Evolutionary conservation across 257 asterid species (phyloP).

Genomic region (Solanum neorickii): DNA sequence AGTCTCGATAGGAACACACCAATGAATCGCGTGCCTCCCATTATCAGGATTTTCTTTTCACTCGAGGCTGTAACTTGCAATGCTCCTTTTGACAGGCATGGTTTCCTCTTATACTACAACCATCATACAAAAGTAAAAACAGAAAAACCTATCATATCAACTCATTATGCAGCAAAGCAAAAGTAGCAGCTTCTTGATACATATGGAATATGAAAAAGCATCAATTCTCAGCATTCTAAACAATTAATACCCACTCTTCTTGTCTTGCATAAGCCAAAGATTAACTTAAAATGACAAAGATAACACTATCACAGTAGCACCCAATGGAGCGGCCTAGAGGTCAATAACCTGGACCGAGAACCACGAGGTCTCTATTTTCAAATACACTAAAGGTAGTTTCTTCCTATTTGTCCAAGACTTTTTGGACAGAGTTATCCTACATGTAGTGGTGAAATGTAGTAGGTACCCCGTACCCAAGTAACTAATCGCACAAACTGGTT

Average conservation of each 20-base stretch:
- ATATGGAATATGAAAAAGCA: not conserved
- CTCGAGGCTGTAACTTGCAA: constrained; percentile 62
- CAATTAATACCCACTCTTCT: not conserved
- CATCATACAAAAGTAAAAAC: not conserved
- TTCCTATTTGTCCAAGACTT: not conserved
- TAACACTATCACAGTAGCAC: not conserved
- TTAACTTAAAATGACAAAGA: not conserved
- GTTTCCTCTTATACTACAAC: constrained; percentile 55
- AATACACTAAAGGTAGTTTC: not conserved
- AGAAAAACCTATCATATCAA: not conserved
- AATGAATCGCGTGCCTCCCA: constrained; percentile 98
- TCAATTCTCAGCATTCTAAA: not conserved
- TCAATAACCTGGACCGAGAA: not conserved
- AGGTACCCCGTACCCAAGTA: not conserved
- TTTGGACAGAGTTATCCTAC: not conserved
- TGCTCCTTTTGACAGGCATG: constrained; percentile 52
- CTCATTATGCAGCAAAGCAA: not conserved
- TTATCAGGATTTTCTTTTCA: constrained; percentile 81
- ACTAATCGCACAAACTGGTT: not conserved
- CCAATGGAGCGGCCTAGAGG: not conserved
- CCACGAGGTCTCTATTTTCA: not conserved
- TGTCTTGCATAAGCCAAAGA: not conserved
- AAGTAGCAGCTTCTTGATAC: not conserved
- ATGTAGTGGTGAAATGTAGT: not conserved
- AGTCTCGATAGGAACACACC: constrained; percentile 88